These are phyloP conservation scores for Zychaea mexicana DNA, from an alignment of 371 early-diverging fungal species.

Conservation along the genomic window DNA sequence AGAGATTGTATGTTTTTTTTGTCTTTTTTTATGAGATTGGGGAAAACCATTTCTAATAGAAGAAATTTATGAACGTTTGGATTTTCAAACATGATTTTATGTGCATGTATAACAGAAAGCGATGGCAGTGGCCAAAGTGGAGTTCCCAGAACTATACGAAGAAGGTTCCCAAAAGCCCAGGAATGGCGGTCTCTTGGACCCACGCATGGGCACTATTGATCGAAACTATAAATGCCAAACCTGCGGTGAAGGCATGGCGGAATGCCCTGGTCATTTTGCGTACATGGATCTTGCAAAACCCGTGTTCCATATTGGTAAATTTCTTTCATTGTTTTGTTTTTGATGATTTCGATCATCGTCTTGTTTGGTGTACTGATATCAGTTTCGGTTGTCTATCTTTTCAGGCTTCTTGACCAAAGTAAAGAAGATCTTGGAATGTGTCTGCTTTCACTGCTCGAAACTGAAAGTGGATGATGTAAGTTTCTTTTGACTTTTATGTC, in stretches of 20 bases:
- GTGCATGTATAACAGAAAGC: slow-evolving; percentile 69
- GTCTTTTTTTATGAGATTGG: too few species aligned
- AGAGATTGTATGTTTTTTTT: slow-evolving; percentile 78
- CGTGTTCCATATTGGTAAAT: slow-evolving; percentile 89
- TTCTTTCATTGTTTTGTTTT: background rate
- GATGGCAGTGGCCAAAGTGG: slow-evolving; percentile 96
- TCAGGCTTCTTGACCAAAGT: slow-evolving; percentile 84
- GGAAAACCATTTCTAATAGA: too few species aligned
- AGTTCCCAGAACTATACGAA: slow-evolving; percentile 96
- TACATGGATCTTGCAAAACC: slow-evolving; percentile 99
- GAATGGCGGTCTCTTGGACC: slow-evolving; percentile 92
- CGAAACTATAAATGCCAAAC: slow-evolving; percentile 98
- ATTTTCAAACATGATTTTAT: slow-evolving; percentile 14
- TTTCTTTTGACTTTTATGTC: slow-evolving; percentile 5
- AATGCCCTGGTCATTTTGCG: slow-evolving; percentile 99
- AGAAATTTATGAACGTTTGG: too few species aligned
- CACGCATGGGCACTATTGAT: slow-evolving; percentile 99
- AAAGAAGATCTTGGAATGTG: slow-evolving; percentile 99
- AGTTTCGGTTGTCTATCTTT: slow-evolving; percentile 1
- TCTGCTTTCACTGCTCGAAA: slow-evolving; percentile 98
- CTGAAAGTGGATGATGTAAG: slow-evolving; percentile 86
- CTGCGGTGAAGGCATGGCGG: slow-evolving; percentile 95
- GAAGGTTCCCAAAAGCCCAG: slow-evolving; percentile 88
- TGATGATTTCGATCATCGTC: too few species aligned
- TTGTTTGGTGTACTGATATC: slow-evolving; percentile 4